These are phyloP conservation scores for Pythium apleroticum DNA, from an alignment of 352 stramenopile genomes.

Conservation along the genomic window DNA sequence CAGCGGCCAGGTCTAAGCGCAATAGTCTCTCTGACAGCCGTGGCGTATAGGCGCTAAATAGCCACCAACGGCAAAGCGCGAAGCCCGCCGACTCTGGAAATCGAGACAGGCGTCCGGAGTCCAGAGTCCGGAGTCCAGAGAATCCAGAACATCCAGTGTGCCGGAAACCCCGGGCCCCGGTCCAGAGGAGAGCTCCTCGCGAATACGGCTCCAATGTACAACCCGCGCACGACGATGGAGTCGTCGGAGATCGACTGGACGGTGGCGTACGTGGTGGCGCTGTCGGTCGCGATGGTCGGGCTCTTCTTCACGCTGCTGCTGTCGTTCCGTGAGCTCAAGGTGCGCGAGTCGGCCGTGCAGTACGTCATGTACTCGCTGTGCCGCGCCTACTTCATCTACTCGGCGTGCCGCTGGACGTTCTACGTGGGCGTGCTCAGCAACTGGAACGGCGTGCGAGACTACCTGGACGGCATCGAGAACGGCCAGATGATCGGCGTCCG, in stretches of 20 bases:
- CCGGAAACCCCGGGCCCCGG: too few species aligned
- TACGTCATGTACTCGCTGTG: constrained; percentile 70
- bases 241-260: constrained; percentile 57
- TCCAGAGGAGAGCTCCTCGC: background rate
- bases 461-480: constrained; percentile 46
- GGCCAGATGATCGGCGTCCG: constrained; percentile 52
- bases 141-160: too few species aligned
- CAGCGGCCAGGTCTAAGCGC: background rate
- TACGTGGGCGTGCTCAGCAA: constrained; percentile 56
- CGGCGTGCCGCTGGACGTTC: constrained; percentile 46
- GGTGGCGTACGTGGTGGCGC: constrained; percentile 52
- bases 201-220: background rate
- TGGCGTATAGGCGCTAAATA: background rate
- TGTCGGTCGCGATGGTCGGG: constrained; percentile 41
- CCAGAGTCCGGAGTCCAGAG: background rate
- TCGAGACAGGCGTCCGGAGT: background rate
- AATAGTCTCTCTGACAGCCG: background rate
- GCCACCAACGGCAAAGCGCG: background rate
- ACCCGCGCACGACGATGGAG: constrained; percentile 35
- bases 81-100: background rate
- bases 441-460: constrained; percentile 47
- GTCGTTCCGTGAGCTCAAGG: constrained; percentile 63
- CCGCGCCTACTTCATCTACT: constrained; percentile 66
- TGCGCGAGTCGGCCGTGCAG: constrained; percentile 60
- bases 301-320: constrained; percentile 53